Evolutionary conservation across 2,329 filamentous ascomycete genomes (phyloP), one percentile per base, ranked within the genome.

Genomic region (Cordyceps fumosorosea): DNA sequence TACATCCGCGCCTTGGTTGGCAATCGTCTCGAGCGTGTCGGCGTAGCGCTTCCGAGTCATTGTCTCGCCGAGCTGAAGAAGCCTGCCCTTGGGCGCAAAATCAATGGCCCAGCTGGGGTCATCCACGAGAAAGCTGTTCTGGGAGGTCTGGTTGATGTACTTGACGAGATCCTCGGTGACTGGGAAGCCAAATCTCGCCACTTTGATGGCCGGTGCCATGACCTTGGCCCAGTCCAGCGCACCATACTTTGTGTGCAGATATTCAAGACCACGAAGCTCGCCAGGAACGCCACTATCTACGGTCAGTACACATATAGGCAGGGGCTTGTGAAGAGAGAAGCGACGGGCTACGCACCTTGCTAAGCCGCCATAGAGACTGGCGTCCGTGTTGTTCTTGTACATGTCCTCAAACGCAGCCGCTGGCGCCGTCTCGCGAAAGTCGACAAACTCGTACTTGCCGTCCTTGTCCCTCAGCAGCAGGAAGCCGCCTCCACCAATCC

Each of bases 401-500:
- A 96, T 96, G 66, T 91, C 83, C 72, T 93, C 79, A 65, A 82
- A 89, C 0, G 90, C 87, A 1, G 90, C 89, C 0, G 87, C 89
- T 0, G 92, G 91, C 0, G 92, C 92, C 0, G 85, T 90, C 73
- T 96, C 92, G 18, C 92, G 82, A 72, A 95, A 96, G 72, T 96
- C 91, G 66, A 96, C 85, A 66, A 86, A 89, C 68, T 96, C 90
- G 69, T 91, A 93, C 10, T 77, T 76, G 5, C 88, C 88, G 65
- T 89, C 82, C 5, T 81, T 74, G 2, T 80, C 76, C 64, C 87
- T 81, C n/a, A 93, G 80, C 2, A 92, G 78, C 81, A 89, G 84
- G 73, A 95, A 95, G 1, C 91, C 90, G 16, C 90, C 90, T 3
- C 91, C 90, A 6, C 88, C 89, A 62, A 93, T 84, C 5, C 90